These are phyloP conservation scores for Coelastrella sp. DNA, from an alignment of 139 green algal species.

Conservation along the genomic window DNA sequence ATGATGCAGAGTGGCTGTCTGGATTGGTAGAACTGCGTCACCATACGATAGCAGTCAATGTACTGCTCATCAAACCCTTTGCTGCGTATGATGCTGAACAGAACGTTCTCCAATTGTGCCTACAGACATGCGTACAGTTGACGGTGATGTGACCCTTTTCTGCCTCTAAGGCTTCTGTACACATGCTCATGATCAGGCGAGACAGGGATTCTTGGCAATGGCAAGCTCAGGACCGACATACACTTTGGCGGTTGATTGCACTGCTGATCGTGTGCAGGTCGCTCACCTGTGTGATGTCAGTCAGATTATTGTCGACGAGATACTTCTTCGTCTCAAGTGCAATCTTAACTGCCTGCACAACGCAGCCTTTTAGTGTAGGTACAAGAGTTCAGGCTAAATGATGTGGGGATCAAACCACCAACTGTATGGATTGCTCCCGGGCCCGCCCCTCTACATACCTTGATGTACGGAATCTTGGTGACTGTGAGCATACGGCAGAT, in stretches of 20 bases:
- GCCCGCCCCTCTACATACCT: constrained; percentile 59
- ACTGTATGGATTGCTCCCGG: not conserved
- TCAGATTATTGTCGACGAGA: constrained; percentile 85
- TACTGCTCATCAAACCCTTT: constrained; percentile 83
- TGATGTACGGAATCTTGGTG: constrained; percentile 83
- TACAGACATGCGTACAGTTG: no score
- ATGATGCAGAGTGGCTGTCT: constrained; percentile 86
- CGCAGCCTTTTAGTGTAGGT: no score
- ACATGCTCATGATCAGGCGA: no score
- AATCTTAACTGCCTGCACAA: constrained; percentile 91
- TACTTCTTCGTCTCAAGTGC: constrained; percentile 95
- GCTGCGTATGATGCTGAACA: constrained; percentile 83
- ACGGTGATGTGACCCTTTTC: no score
- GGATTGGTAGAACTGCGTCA: constrained; percentile 81
- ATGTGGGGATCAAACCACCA: no score
- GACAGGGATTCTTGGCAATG: not conserved
- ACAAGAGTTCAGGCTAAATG: no score
- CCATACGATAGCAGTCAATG: constrained; percentile 85
- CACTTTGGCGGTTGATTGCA: not conserved
- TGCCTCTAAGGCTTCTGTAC: no score
- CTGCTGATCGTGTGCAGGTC: not conserved
- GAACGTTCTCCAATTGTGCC: constrained; percentile 81
- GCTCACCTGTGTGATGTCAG: constrained; percentile 80
- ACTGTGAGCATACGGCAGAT: constrained; percentile 93
- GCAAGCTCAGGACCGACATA: not conserved